Evolutionary conservation across 2,329 filamentous ascomycete genomes (phyloP).

Genomic region (Calonectria henricotiae): DNA sequence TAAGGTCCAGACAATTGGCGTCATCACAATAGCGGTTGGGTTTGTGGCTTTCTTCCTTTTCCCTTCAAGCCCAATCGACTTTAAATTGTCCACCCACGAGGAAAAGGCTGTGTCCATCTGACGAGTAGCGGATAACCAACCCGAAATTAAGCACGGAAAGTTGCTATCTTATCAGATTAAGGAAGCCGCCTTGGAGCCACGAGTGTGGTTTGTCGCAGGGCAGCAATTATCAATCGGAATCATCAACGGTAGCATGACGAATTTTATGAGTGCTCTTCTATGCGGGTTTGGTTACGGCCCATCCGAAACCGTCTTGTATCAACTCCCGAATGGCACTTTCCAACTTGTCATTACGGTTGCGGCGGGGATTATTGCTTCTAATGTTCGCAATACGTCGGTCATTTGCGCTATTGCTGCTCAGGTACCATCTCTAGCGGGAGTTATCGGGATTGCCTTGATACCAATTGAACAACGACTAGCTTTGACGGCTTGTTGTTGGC

Average conservation of each 20-base stretch:
- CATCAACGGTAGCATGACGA: conserved; percentile 33
- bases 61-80: conserved; percentile 26
- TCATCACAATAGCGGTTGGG: conserved; percentile 12
- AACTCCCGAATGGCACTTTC: conserved; percentile 31
- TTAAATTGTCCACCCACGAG: conserved; percentile 27
- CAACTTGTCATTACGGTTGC: conserved; percentile 14
- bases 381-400: conserved; percentile 1
- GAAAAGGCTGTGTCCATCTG: conserved; percentile 28
- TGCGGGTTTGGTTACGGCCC: conserved; percentile 31
- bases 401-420: conserved; percentile 26
- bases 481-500: conserved; percentile 69
- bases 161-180: conserved; percentile 29
- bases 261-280: conserved; percentile 34
- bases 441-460: conserved; percentile 68
- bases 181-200: conserved; percentile 26
- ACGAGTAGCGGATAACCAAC: conserved; percentile 31
- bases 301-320: conserved; percentile 22
- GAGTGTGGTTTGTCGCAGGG: conserved; percentile 27
- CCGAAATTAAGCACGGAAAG: conserved; percentile 28
- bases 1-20: background rate
- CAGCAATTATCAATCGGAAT: conserved; percentile 30
- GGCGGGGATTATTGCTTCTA: background rate
- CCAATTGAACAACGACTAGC: conserved; percentile 63
- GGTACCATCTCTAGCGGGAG: conserved; percentile 59
- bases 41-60: conserved; percentile 19